Conservation (phyloP, 2,329 filamentous ascomycete species). For the Gaeumannomyces tritici region DNA sequence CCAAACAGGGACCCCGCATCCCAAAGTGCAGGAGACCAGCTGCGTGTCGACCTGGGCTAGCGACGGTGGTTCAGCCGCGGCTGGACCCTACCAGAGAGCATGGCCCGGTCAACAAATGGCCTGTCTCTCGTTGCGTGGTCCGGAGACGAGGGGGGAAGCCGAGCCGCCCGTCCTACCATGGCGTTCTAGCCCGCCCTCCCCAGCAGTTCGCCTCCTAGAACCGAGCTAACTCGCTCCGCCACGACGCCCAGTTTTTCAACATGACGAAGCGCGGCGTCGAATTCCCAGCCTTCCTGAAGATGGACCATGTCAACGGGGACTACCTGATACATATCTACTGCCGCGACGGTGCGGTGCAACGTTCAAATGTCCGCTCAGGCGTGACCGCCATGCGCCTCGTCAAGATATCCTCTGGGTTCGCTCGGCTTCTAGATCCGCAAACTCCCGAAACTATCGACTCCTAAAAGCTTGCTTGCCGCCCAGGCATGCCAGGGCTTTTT, state of each 20-base stretch:
- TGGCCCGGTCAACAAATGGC: neutral
- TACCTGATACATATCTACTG: constrained; percentile 4
- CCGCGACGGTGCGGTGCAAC: neutral
- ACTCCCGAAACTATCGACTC: no score
- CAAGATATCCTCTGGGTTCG: constrained; percentile 5
- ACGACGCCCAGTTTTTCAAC: constrained; percentile 3
- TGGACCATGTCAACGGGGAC: neutral
- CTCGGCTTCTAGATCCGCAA: no score
- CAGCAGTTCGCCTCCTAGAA: constrained; percentile 1
- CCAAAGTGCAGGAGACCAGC: no score
- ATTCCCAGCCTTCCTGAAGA: constrained; percentile 1
- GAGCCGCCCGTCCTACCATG: neutral
- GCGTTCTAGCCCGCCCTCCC: constrained; percentile 3
- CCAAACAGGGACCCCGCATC: no score
- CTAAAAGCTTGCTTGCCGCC: no score
- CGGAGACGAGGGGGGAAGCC: neutral
- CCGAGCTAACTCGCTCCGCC: neutral
- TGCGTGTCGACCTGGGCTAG: no score
- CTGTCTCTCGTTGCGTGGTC: neutral
- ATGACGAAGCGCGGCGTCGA: constrained; percentile 6
- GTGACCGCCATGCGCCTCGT: neutral
- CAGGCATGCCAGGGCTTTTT: no score
- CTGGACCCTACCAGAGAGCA: no score
- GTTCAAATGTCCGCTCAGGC: no score
- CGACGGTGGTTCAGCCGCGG: no score